Evolutionary conservation across 768 basidiomycete genomes (phyloP).

Genomic region (Hemileccinum rubropunctum): DNA sequence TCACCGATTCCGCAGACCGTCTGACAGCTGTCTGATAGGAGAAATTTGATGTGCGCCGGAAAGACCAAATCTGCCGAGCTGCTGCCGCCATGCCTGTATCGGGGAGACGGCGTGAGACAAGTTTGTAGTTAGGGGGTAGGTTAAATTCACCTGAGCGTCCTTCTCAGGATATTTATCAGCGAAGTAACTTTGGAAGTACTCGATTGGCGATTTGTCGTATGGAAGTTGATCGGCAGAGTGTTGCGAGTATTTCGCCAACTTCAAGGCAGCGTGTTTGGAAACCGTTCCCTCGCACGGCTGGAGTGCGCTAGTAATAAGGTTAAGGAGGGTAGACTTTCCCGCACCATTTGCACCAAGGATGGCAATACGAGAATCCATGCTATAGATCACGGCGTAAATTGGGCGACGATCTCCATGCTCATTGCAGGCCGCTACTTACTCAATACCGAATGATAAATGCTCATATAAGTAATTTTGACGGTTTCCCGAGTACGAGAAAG

Average conservation of each 20-base stretch:
- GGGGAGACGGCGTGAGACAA: slow-evolving; percentile 10
- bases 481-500: slow-evolving; percentile 93
- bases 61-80: slow-evolving; percentile 94
- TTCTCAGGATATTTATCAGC: slow-evolving; percentile 87
- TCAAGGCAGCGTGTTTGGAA: slow-evolving; percentile 84
- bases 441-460: slow-evolving; percentile 94
- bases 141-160: slow-evolving; percentile 58
- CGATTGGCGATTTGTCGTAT: slow-evolving; percentile 85
- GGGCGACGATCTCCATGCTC: slow-evolving; percentile 4
- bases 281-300: slow-evolving; percentile 84
- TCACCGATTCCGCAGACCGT: slow-evolving; percentile 93
- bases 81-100: slow-evolving; percentile 83
- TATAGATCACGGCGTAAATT: slow-evolving; percentile 26
- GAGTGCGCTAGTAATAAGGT: slow-evolving; percentile 82
- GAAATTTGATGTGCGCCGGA: slow-evolving; percentile 91
- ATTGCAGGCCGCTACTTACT: slow-evolving; percentile 51
- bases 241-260: slow-evolving; percentile 98
- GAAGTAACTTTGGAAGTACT: slow-evolving; percentile 89
- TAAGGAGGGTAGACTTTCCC: slow-evolving; percentile 88
- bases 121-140: slow-evolving; percentile 5
- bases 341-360: slow-evolving; percentile 97
- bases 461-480: slow-evolving; percentile 86
- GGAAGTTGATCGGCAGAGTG: slow-evolving; percentile 98
- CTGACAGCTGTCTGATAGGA: slow-evolving; percentile 92
- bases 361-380: slow-evolving; percentile 93